Base-by-base conservation (phyloP, 129 eudicot species). In the Lactuca sativa region DNA sequence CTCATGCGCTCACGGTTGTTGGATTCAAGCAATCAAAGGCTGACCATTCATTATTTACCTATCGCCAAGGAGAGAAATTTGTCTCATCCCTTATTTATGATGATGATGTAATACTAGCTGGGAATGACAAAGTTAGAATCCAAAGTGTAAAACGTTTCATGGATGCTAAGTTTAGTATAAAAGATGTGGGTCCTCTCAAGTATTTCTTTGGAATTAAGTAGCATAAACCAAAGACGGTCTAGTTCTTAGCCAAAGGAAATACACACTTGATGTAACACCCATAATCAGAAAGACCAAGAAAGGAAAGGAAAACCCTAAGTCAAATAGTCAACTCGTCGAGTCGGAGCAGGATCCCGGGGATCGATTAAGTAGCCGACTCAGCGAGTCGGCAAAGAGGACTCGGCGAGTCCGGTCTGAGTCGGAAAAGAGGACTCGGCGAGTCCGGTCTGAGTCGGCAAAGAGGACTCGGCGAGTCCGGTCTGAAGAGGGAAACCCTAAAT, bases 231-330 rank as follows among this genome's bases (percentile, higher is more conserved):
- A 38, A 14, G 67, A 62, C 1, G 30, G 30, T 1, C 25, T 62
- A 18, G 43, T 62, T 36, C 67, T 62, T 33, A 33, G 67, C 33
- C 67, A 62, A 62, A 34, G 67, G 4, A 62, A 62, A 62, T 62
- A 62, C 25, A 31, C 67, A 3, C 67, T 62, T 13, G 67, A 60
- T n/a, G n/a, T n/a, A n/a, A n/a, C n/a, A n/a, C n/a, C n/a, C n/a
- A n/a, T n/a, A n/a, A n/a, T n/a, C n/a, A n/a, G n/a, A n/a, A n/a
- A n/a, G n/a, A n/a, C n/a, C n/a, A n/a, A n/a, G n/a, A n/a, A n/a
- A n/a, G n/a, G n/a, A n/a, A n/a, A n/a, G n/a, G n/a, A n/a, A n/a
- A n/a, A n/a, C n/a, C n/a, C n/a, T n/a, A n/a, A n/a, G n/a, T n/a
- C n/a, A n/a, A n/a, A n/a, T n/a, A n/a, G n/a, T n/a, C n/a, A n/a